A percentile compares a stretch with the other conserved stretches of the same genome.
Conservation (phyloP, 345 rosid genomes). For the Lagerstroemia speciosa region DNA sequence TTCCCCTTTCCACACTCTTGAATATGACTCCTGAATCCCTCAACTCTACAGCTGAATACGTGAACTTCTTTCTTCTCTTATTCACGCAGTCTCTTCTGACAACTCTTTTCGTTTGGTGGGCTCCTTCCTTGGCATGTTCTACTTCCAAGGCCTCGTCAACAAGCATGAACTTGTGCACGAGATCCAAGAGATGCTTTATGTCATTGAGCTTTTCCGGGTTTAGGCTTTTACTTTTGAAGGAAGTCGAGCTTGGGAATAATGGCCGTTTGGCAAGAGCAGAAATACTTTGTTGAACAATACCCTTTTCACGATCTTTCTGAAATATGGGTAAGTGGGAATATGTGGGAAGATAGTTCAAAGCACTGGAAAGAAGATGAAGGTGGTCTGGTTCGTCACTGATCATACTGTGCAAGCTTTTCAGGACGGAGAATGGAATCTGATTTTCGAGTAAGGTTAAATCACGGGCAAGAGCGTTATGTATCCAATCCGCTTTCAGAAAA, state of each 20-base stretch:
- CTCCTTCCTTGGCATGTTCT: neutral
- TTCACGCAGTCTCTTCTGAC: too few relatives aligned
- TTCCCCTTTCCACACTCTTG: neutral
- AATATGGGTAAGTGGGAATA: neutral
- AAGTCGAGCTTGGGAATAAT: neutral
- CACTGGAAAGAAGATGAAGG: neutral
- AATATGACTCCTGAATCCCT: slow-evolving; percentile 15
- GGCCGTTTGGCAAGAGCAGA: neutral
- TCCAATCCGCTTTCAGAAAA: neutral
- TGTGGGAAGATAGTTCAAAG: neutral
- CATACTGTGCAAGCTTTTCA: neutral
- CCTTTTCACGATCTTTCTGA: neutral
- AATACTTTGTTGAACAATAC: neutral
- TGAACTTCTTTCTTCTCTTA: neutral
- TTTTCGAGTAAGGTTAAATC: slow-evolving; percentile 11
- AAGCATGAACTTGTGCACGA: neutral
- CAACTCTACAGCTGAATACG: slow-evolving; percentile 15
- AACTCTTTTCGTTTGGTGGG: neutral
- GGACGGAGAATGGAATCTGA: slow-evolving; percentile 20
- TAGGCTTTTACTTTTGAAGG: neutral
- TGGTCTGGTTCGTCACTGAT: neutral
- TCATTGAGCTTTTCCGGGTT: neutral
- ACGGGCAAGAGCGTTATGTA: neutral
- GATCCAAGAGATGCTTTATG: slow-evolving; percentile 12
- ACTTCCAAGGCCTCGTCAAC: neutral